phyloP scores from a whole-genome alignment of 2,329 filamentous ascomycete genomes.

The Colletotrichum godetiae region DNA sequence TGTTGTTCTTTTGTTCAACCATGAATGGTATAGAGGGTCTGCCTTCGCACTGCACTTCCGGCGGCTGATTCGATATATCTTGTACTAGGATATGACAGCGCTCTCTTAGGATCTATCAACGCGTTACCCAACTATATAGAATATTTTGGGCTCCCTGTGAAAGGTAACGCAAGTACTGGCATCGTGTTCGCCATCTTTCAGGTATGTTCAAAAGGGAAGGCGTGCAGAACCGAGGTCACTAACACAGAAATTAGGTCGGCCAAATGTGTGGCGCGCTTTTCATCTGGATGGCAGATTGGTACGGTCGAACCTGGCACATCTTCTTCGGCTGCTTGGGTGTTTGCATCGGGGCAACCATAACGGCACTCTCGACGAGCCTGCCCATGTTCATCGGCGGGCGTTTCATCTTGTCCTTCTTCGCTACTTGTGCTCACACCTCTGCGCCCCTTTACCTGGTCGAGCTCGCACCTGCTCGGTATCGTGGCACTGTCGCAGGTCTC shows the following conservation, averaged over 20 bases:
- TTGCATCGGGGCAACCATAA: slow-evolving; percentile 61
- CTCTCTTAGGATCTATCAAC: slow-evolving; percentile 57
- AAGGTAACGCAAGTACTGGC: slow-evolving; percentile 53
- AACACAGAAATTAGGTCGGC: slow-evolving; percentile 44
- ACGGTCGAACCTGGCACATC: slow-evolving; percentile 55
- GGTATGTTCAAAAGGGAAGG: background rate
- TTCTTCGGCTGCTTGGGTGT: slow-evolving; percentile 60
- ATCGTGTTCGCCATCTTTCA: slow-evolving; percentile 57
- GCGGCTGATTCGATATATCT: background rate
- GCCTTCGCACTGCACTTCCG: background rate
- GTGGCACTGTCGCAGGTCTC: slow-evolving; percentile 68
- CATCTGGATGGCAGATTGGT: slow-evolving; percentile 56
- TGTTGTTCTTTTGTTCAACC: slow-evolving; percentile 50
- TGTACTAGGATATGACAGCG: slow-evolving; percentile 51
- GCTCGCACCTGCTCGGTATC: slow-evolving; percentile 68
- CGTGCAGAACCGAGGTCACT: background rate
- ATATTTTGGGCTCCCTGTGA: slow-evolving; percentile 49
- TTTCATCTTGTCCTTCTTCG: slow-evolving; percentile 63
- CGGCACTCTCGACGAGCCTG: slow-evolving; percentile 56
- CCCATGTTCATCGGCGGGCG: slow-evolving; percentile 59
- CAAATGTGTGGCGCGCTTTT: slow-evolving; percentile 56
- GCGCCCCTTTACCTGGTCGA: slow-evolving; percentile 71
- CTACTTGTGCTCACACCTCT: slow-evolving; percentile 65
- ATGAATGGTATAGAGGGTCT: slow-evolving; percentile 48
- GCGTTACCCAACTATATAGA: slow-evolving; percentile 48